A percentile compares a stretch with the other conserved stretches of the same genome.
phyloP scores from a whole-genome alignment of 768 basidiomycete genomes.

The Crucibulum laeve region DNA sequence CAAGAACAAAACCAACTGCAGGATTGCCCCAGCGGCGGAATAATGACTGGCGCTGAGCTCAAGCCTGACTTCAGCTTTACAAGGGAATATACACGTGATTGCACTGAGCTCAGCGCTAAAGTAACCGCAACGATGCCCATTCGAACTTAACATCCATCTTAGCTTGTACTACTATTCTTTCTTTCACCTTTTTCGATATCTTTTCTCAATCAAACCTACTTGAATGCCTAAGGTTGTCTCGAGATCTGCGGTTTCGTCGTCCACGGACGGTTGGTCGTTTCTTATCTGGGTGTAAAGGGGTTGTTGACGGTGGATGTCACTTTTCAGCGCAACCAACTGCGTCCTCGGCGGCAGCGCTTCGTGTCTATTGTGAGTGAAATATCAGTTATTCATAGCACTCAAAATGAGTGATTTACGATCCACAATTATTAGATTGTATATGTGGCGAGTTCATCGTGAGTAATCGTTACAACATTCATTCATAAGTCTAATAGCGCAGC shows the following conservation, averaged over 20 bases:
- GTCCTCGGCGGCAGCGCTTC: slow-evolving; percentile 71
- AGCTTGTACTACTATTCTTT: background rate
- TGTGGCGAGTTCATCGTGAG: slow-evolving; percentile 85
- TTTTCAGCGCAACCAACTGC: slow-evolving; percentile 69
- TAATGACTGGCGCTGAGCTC: too few relatives aligned
- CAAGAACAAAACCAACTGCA: slow-evolving; percentile 10
- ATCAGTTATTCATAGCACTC: slow-evolving; percentile 6
- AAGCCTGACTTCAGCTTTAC: too few relatives aligned
- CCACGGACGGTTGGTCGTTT: slow-evolving; percentile 66
- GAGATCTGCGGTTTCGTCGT: slow-evolving; percentile 83
- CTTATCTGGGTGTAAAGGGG: background rate
- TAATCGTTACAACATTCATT: slow-evolving; percentile 7
- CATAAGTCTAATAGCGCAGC: background rate
- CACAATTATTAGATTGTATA: slow-evolving; percentile 59
- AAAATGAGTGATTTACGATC: slow-evolving; percentile 7
- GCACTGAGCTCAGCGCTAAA: too few relatives aligned
- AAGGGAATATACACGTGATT: too few relatives aligned
- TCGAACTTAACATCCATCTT: background rate
- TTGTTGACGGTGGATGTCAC: background rate
- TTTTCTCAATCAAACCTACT: slow-evolving; percentile 3
- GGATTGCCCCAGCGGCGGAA: too few relatives aligned
- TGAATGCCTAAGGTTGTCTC: slow-evolving; percentile 91
- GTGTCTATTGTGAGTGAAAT: slow-evolving; percentile 69
- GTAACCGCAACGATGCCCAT: too few relatives aligned
- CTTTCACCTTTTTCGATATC: background rate